Percentiles rank a stretch among this genome's conserved stretches.
phyloP scores from a whole-genome alignment of 2,329 filamentous ascomycete species.

The Colletotrichum magnum region DNA sequence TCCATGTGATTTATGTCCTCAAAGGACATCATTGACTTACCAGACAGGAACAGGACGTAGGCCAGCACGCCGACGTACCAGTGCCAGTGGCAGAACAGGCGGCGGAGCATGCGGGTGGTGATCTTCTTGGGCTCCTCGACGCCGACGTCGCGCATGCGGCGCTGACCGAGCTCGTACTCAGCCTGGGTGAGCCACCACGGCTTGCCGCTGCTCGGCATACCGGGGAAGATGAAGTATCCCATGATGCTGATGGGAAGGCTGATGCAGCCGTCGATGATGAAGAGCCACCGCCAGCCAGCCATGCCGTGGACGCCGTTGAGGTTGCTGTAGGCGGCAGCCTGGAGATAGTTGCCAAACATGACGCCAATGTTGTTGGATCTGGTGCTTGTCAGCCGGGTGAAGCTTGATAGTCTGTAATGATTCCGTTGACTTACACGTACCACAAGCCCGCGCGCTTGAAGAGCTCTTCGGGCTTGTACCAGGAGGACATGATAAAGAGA shows the following conservation, averaged over 20 bases:
- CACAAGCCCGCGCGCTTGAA: conserved; percentile 64
- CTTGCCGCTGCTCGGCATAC: conserved; percentile 54
- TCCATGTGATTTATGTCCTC: neutral
- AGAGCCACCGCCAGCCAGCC: conserved; percentile 66
- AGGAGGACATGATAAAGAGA: conserved; percentile 47
- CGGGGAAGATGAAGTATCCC: conserved; percentile 62
- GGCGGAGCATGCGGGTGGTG: conserved; percentile 43
- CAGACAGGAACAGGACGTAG: conserved; percentile 43
- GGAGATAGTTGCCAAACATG: conserved; percentile 49
- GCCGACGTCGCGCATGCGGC: conserved; percentile 45
- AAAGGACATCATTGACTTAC: neutral
- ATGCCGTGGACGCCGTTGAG: conserved; percentile 62
- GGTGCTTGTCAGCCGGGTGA: neutral
- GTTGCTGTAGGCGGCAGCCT: conserved; percentile 61
- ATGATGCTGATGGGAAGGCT: conserved; percentile 65
- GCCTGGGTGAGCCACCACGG: conserved; percentile 51
- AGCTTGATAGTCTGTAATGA: neutral
- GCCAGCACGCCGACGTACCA: conserved; percentile 45
- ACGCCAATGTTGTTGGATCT: conserved; percentile 45
- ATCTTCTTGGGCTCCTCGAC: conserved; percentile 42
- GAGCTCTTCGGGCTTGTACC: conserved; percentile 49
- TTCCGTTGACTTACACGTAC: conserved; percentile 54
- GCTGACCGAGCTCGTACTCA: conserved; percentile 51
- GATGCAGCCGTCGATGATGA: conserved; percentile 70
- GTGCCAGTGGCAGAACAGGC: conserved; percentile 46